Conservation (phyloP, 2,329 filamentous ascomycete species). For the Furcasterigmium sp. region DNA sequence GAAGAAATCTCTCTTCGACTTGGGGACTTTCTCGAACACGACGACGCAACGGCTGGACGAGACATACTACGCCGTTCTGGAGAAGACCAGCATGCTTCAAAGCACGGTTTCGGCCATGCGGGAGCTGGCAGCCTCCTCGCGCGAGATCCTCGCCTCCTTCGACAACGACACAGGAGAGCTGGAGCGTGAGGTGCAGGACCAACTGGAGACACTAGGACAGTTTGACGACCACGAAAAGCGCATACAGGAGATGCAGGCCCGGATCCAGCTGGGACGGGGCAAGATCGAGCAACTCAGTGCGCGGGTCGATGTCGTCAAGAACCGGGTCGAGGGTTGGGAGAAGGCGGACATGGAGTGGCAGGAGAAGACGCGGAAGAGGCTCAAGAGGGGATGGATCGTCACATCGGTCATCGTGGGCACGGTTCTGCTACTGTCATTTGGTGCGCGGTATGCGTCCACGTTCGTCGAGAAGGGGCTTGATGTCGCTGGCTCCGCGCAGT, state of each 20-base stretch:
- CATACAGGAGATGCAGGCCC: constrained; percentile 55
- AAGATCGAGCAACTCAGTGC: constrained; percentile 55
- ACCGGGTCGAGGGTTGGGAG: constrained; percentile 63
- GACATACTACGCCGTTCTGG: constrained; percentile 67
- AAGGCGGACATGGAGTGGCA: constrained; percentile 62
- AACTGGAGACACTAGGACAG: constrained; percentile 54
- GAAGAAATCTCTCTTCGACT: constrained; percentile 43
- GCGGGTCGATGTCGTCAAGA: constrained; percentile 59
- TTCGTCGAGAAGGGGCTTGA: constrained; percentile 4
- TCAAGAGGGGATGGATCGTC: constrained; percentile 60
- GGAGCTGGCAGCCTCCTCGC: constrained; percentile 59
- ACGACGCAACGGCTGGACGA: constrained; percentile 65
- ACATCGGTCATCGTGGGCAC: constrained; percentile 44
- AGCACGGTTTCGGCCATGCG: constrained; percentile 60
- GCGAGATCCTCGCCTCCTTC: constrained; percentile 54
- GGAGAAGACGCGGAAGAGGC: constrained; percentile 57
- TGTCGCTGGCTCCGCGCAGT: no score
- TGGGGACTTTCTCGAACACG: constrained; percentile 55
- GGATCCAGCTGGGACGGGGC: constrained; percentile 55
- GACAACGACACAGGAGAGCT: constrained; percentile 53
- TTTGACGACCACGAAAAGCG: constrained; percentile 61
- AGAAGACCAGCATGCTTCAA: constrained; percentile 61
- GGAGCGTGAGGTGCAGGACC: constrained; percentile 52
- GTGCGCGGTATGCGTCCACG: constrained; percentile 22
- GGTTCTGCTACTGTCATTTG: constrained; percentile 36